phyloP scores from a whole-genome alignment of 176 grass and related monocot species.

The Alopecurus myosuroides region DNA sequence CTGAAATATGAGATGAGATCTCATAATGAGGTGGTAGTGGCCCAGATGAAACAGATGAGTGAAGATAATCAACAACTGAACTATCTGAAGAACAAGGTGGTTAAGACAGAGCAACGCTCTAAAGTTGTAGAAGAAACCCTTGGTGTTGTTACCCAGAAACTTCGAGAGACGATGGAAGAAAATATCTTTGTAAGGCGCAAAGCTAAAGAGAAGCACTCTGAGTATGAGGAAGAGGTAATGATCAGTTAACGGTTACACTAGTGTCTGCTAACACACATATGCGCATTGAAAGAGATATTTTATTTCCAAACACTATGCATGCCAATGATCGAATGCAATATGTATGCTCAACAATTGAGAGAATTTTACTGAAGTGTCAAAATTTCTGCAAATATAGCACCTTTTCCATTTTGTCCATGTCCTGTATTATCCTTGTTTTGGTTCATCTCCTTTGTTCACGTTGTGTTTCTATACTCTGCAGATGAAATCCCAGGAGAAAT shows the following conservation, averaged over 20 bases:
- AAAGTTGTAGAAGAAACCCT: slow-evolving; percentile 74
- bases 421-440: neutral
- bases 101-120: slow-evolving; percentile 54
- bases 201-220: slow-evolving; percentile 73
- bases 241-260: neutral
- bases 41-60: slow-evolving; percentile 82
- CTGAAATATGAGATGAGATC: slow-evolving; percentile 90
- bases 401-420: neutral
- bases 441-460: slow-evolving; percentile 11
- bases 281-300: neutral
- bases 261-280: neutral
- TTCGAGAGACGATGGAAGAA: slow-evolving; percentile 63
- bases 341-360: neutral
- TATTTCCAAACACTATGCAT: neutral
- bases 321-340: neutral
- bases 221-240: slow-evolving; percentile 87
- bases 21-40: slow-evolving; percentile 91
- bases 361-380: neutral
- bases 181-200: slow-evolving; percentile 57
- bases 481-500: slow-evolving; percentile 81
- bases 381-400: neutral
- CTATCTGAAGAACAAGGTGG: slow-evolving; percentile 71
- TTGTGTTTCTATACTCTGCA: slow-evolving; percentile 30
- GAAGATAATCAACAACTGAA: slow-evolving; percentile 84
- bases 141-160: slow-evolving; percentile 49